These are phyloP conservation scores for Lenwebbia sp. DNA, from an alignment of 345 rosid genomes.

Conservation along the genomic window DNA sequence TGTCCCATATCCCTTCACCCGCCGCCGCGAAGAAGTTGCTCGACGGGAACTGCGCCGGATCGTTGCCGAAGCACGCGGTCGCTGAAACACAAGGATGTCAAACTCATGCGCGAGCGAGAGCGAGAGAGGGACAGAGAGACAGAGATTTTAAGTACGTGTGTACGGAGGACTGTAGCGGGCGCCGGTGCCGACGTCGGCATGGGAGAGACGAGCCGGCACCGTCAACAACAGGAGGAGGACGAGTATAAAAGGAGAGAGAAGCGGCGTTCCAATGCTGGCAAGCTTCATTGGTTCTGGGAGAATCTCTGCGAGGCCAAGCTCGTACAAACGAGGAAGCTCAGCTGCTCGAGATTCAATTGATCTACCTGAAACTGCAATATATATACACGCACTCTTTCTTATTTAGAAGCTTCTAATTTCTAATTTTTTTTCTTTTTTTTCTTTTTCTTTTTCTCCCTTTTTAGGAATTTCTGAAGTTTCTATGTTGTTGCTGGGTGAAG, in stretches of 20 bases:
- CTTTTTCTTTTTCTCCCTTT: background rate
- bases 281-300: background rate
- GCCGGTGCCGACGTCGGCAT: constrained; percentile 32
- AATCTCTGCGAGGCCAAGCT: background rate
- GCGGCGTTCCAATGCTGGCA: background rate
- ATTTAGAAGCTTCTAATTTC: background rate
- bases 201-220: background rate
- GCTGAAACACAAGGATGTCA: constrained; percentile 14
- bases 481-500: background rate
- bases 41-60: constrained; percentile 28
- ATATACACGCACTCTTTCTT: background rate
- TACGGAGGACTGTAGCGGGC: constrained; percentile 32
- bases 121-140: background rate
- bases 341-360: too few relatives aligned
- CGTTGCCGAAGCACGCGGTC: constrained; percentile 34
- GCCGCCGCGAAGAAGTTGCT: constrained; percentile 44
- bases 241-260: background rate
- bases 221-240: background rate
- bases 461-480: background rate
- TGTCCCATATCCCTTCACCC: constrained; percentile 55
- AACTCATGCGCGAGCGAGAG: background rate
- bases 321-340: background rate
- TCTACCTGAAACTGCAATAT: background rate
- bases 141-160: constrained; percentile 22
- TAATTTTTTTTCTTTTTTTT: background rate